Evolutionary conservation across 2,329 filamentous ascomycete genomes (phyloP).

Genomic region (Tolypocladium pustulatum): DNA sequence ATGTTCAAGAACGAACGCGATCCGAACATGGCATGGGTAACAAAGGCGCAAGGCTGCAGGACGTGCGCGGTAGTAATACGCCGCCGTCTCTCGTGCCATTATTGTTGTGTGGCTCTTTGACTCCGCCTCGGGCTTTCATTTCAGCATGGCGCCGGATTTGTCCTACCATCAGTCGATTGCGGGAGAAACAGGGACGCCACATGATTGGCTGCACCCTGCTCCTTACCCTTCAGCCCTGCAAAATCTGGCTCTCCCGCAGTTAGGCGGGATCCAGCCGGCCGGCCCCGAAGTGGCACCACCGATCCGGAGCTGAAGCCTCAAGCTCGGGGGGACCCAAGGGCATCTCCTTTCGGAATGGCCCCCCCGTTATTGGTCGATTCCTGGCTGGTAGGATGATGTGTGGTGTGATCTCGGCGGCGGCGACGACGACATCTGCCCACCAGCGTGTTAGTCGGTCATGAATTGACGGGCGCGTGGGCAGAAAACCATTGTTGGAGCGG

Average conservation of each 20-base stretch:
- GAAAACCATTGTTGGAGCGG: background rate
- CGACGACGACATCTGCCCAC: background rate
- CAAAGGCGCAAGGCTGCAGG: background rate
- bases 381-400: background rate
- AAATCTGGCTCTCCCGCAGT: background rate
- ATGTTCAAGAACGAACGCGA: background rate
- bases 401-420: background rate
- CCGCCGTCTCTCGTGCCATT: background rate
- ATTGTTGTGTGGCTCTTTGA: background rate
- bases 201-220: background rate
- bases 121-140: background rate
- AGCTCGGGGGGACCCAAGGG: background rate
- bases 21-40: background rate
- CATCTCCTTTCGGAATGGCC: background rate
- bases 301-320: background rate
- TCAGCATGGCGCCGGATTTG: background rate
- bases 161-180: background rate
- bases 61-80: background rate
- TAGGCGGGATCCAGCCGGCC: background rate
- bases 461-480: background rate
- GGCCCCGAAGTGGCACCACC: conserved; percentile 1
- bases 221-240: background rate
- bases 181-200: background rate
- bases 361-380: background rate
- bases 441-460: background rate